A percentile compares a stretch with the other conserved stretches of the same genome.
These are phyloP conservation scores for Sugiyamaella novakii DNA, from an alignment of 1,139 yeast genomes.

Conservation along the genomic window DNA sequence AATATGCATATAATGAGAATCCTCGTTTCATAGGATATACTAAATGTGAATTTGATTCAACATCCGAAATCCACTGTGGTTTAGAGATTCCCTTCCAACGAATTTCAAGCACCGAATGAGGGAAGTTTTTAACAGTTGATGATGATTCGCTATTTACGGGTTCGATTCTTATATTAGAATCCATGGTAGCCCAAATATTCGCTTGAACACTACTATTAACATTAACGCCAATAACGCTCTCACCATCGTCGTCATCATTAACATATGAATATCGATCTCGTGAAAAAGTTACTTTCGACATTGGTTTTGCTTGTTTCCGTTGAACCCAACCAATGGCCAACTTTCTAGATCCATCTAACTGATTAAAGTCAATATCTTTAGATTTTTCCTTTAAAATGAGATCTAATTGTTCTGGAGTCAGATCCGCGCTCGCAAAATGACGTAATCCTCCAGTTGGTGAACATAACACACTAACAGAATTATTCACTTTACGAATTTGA, in stretches of 20 bases:
- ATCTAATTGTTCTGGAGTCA: conserved; percentile 39
- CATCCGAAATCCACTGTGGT: conserved; percentile 44
- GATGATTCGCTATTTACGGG: conserved; percentile 9
- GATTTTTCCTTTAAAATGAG: conserved; percentile 34
- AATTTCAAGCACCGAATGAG: conserved; percentile 52
- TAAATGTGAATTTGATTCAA: conserved; percentile 43
- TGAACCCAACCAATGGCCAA: conserved; percentile 45
- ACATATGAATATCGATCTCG: conserved; percentile 38
- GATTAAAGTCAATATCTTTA: conserved; percentile 25
- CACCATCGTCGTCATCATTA: conserved; percentile 23
- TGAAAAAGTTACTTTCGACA: conserved; percentile 34
- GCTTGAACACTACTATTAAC: conserved; percentile 9
- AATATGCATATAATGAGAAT: conserved; percentile 43
- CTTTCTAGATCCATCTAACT: conserved; percentile 33
- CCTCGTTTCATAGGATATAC: conserved; percentile 41
- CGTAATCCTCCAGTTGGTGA: conserved; percentile 57
- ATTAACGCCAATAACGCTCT: conserved; percentile 8
- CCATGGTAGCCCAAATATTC: conserved; percentile 49
- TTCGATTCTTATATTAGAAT: conserved; percentile 50
- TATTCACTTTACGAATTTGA: conserved; percentile 38
- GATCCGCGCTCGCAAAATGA: conserved; percentile 46
- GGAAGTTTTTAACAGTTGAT: conserved; percentile 40
- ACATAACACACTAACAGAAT: conserved; percentile 40
- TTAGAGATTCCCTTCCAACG: conserved; percentile 47
- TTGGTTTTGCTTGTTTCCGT: conserved; percentile 36